Conservation (phyloP, 768 basidiomycete genomes). For the Suillus alpinus region DNA sequence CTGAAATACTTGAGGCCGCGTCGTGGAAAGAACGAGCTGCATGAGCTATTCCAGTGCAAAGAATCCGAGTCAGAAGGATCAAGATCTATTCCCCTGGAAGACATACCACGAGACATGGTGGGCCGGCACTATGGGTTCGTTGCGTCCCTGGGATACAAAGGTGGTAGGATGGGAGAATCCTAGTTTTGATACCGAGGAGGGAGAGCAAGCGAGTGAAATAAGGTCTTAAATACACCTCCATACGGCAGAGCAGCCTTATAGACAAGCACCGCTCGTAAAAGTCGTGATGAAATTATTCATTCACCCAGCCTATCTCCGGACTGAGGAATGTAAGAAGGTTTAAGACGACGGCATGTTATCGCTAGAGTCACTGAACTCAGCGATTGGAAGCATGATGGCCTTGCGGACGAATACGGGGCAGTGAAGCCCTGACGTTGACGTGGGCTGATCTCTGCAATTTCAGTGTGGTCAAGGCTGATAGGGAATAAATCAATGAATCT, state of each 20-base stretch:
- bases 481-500: constrained; percentile 5
- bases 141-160: background rate
- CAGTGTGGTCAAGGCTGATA: background rate
- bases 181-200: background rate
- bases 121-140: background rate
- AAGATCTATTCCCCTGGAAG: constrained; percentile 17
- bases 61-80: constrained; percentile 5
- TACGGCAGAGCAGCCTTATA: constrained; percentile 30
- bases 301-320: constrained; percentile 27
- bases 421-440: constrained; percentile 23
- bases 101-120: constrained; percentile 30
- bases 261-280: constrained; percentile 32
- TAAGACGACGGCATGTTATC: constrained; percentile 29
- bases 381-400: constrained; percentile 36
- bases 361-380: constrained; percentile 24
- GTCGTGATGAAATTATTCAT: constrained; percentile 25
- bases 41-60: constrained; percentile 5
- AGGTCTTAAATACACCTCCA: constrained; percentile 32
- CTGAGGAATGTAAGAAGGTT: constrained; percentile 17
- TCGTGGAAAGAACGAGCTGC: constrained; percentile 27
- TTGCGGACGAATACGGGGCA: constrained; percentile 28
- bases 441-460: background rate
- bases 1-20: constrained; percentile 19
- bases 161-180: background rate
- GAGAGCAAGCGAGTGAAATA: constrained; percentile 1